A percentile compares a stretch with the other conserved stretches of the same genome.
Conservation (phyloP, 2,329 filamentous ascomycete genomes). For the Pseudonectria foliicola region DNA sequence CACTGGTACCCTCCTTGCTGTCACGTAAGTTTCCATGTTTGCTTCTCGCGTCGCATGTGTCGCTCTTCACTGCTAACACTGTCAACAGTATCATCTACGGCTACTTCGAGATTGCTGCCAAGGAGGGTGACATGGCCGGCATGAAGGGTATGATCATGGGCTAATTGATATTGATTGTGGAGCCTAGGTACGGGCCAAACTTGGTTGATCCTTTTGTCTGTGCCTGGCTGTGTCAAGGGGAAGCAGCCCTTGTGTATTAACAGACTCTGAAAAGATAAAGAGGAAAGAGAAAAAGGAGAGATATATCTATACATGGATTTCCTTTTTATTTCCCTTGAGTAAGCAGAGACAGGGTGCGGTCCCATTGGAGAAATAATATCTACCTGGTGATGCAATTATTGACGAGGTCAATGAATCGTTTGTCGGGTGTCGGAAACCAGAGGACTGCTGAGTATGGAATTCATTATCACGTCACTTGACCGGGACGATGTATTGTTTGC, state of each 20-base stretch:
- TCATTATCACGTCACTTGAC: no score
- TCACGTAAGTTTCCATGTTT: slow-evolving; percentile 69
- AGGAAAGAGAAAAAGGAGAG: slow-evolving; percentile 16
- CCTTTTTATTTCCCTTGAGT: slow-evolving; percentile 13
- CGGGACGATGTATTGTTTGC: slow-evolving; percentile 8
- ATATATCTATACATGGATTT: slow-evolving; percentile 20
- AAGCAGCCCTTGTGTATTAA: slow-evolving; percentile 20
- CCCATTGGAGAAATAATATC: slow-evolving; percentile 14
- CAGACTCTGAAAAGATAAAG: slow-evolving; percentile 13
- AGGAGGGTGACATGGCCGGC: slow-evolving; percentile 90
- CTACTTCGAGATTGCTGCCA: slow-evolving; percentile 98
- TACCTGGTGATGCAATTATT: background rate
- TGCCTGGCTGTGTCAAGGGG: slow-evolving; percentile 3
- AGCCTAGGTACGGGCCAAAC: slow-evolving; percentile 12
- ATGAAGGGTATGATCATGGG: slow-evolving; percentile 70
- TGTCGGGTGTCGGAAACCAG: no score
- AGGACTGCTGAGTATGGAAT: no score
- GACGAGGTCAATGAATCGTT: background rate
- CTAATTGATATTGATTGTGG: slow-evolving; percentile 30
- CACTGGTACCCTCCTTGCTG: slow-evolving; percentile 94
- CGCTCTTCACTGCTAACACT: slow-evolving; percentile 23
- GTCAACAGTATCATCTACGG: slow-evolving; percentile 87
- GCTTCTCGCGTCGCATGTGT: background rate
- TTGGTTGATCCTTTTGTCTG: slow-evolving; percentile 15
- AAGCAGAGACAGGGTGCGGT: slow-evolving; percentile 19